Evolutionary conservation across 768 basidiomycete species (phyloP).

Genomic region (Kwoniella sp.): DNA sequence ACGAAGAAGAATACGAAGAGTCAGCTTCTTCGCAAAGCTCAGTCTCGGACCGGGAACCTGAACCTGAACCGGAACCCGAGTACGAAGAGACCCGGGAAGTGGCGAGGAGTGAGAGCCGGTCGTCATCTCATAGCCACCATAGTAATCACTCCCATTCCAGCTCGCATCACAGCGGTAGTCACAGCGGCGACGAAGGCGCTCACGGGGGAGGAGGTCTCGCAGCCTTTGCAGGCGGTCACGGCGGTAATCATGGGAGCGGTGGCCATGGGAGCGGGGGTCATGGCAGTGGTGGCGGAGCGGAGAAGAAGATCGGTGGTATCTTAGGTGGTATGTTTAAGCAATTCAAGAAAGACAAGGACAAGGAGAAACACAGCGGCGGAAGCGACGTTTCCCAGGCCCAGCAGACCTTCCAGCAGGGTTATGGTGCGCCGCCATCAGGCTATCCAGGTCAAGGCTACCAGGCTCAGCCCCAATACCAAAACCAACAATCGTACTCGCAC

Average conservation of each 20-base stretch:
- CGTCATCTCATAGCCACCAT: neutral
- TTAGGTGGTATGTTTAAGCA: neutral
- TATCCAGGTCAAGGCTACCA: neutral
- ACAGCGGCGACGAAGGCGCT: constrained; percentile 6
- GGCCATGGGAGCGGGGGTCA: constrained; percentile 26
- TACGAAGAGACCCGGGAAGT: neutral
- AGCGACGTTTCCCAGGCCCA: too few species aligned
- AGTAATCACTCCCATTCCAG: too few species aligned
- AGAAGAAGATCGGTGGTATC: neutral
- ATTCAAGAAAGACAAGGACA: constrained; percentile 8
- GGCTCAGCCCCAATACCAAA: neutral
- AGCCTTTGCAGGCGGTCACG: constrained; percentile 1
- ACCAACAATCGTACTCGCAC: neutral
- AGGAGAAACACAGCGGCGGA: neutral
- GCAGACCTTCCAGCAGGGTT: neutral
- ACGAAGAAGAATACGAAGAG: constrained; percentile 18
- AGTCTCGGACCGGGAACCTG: neutral
- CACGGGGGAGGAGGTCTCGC: constrained; percentile 15
- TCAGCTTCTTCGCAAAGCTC: neutral
- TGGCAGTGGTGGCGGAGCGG: neutral
- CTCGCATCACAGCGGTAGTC: constrained; percentile 4
- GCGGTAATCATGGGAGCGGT: constrained; percentile 22
- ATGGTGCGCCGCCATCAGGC: neutral
- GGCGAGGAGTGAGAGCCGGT: neutral
- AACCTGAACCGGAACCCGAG: neutral